Percentiles rank a stretch among this genome's conserved stretches.
phyloP scores from a whole-genome alignment of 305 asterid species.

The Fraxinus sp. region DNA sequence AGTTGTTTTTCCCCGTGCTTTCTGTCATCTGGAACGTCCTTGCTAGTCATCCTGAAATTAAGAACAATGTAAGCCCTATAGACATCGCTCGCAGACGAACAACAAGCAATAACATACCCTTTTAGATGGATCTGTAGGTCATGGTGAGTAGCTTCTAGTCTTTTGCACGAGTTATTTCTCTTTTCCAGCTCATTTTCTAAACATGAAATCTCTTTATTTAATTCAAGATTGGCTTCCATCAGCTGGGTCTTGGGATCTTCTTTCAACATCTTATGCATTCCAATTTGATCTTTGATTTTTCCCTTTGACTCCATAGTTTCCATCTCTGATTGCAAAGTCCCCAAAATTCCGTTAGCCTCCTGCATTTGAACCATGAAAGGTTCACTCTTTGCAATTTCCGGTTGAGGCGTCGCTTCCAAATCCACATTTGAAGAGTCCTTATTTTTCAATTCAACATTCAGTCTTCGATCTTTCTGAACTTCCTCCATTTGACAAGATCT shows the following conservation, averaged over 20 bases:
- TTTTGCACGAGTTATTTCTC: conserved; percentile 27
- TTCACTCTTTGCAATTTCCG: conserved; percentile 35
- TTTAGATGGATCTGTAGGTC: conserved; percentile 38
- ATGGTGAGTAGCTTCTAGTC: conserved; percentile 31
- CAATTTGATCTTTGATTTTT: conserved; percentile 33
- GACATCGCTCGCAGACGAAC: conserved; percentile 15
- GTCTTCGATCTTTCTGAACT: conserved; percentile 31
- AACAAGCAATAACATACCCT: conserved; percentile 40
- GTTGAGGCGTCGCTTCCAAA: conserved; percentile 31
- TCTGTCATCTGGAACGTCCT: conserved; percentile 32
- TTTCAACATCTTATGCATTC: conserved; percentile 31
- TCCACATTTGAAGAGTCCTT: conserved; percentile 32
- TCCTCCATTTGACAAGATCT: conserved; percentile 31
- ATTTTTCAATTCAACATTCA: conserved; percentile 28
- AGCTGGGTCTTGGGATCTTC: conserved; percentile 42
- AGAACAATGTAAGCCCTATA: conserved; percentile 13
- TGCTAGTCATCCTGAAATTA: conserved; percentile 43
- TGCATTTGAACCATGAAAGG: conserved; percentile 41
- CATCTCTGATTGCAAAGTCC: conserved; percentile 38
- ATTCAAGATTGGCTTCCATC: conserved; percentile 38
- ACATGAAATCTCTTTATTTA: conserved; percentile 31
- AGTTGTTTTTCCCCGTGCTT: conserved; percentile 40
- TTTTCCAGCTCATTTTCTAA: conserved; percentile 36
- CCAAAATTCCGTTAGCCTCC: conserved; percentile 38
- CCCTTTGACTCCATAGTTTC: conserved; percentile 29